These are phyloP conservation scores for Begonia fuchsioides DNA, from an alignment of 306 rosid species.

Conservation along the genomic window DNA sequence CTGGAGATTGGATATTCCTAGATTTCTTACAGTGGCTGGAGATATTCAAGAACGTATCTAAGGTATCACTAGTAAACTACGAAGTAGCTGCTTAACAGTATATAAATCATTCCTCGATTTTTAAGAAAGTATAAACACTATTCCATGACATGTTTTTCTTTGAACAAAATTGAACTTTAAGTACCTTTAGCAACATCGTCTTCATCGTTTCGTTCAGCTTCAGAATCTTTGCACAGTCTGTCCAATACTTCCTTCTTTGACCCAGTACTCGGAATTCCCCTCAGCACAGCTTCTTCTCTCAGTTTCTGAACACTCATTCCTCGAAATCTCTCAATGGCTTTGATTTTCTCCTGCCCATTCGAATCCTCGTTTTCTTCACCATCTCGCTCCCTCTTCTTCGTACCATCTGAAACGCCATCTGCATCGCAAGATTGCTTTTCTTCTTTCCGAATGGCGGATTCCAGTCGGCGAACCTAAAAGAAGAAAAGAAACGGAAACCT, in stretches of 20 bases:
- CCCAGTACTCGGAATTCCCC: conserved; percentile 21
- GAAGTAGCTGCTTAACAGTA: too few species aligned
- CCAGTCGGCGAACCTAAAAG: conserved; percentile 48
- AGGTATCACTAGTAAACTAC: too few species aligned
- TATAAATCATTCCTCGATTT: too few species aligned
- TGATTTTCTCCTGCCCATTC: conserved; percentile 18
- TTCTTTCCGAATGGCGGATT: conserved; percentile 41
- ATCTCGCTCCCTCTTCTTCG: conserved; percentile 31
- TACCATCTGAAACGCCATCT: conserved; percentile 10
- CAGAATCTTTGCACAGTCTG: conserved; percentile 23
- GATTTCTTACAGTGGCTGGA: too few species aligned
- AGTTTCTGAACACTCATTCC: conserved; percentile 21
- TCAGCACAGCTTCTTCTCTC: conserved; percentile 26
- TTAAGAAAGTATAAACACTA: too few species aligned
- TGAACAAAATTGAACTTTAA: neutral
- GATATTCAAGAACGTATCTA: too few species aligned
- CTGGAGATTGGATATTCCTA: too few species aligned
- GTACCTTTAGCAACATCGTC: conserved; percentile 19
- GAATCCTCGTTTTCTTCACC: conserved; percentile 17
- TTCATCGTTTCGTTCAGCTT: conserved; percentile 4
- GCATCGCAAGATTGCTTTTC: conserved; percentile 2
- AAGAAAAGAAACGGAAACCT: neutral
- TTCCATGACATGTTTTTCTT: too few species aligned
- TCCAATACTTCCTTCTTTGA: conserved; percentile 31
- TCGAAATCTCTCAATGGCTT: conserved; percentile 23